Conservation (phyloP, 179 eudicot species). For the Beta lomatogona region DNA sequence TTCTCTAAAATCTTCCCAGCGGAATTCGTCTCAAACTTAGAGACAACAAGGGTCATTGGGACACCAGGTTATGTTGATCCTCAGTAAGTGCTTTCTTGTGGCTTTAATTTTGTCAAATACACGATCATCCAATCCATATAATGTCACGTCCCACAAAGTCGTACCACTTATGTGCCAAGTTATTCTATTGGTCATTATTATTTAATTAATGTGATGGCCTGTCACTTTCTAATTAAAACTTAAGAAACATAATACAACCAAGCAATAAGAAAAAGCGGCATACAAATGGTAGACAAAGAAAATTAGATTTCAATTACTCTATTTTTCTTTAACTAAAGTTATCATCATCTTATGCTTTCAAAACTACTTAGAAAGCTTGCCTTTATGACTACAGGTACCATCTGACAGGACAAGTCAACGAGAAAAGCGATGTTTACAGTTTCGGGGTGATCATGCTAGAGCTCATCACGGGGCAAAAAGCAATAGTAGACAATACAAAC, state of each 20-base stretch:
- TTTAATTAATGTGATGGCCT: too few species aligned
- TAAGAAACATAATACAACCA: too few species aligned
- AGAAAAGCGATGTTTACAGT: constrained; percentile 40
- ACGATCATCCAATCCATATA: too few species aligned
- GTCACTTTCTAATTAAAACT: too few species aligned
- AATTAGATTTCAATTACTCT: too few species aligned
- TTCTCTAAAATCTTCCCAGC: constrained; percentile 46
- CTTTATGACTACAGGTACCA: constrained; percentile 23
- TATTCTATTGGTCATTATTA: too few species aligned
- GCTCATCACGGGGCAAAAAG: constrained; percentile 35
- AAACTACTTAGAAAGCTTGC: neutral
- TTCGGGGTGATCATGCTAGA: constrained; percentile 37
- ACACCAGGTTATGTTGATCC: constrained; percentile 58
- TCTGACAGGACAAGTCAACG: constrained; percentile 27
- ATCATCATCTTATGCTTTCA: too few species aligned
- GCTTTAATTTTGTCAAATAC: neutral
- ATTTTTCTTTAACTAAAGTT: too few species aligned
- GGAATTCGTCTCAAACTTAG: constrained; percentile 27
- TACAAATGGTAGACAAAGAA: too few species aligned
- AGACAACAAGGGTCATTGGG: constrained; percentile 45
- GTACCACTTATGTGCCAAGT: too few species aligned
- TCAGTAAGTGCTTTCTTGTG: constrained; percentile 36
- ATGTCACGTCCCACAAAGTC: too few species aligned
- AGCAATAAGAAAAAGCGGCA: too few species aligned
- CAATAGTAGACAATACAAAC: constrained; percentile 2